Evolutionary conservation across 2,329 filamentous ascomycete genomes (phyloP).

Genomic region (Pseudogymnoascus sp.): DNA sequence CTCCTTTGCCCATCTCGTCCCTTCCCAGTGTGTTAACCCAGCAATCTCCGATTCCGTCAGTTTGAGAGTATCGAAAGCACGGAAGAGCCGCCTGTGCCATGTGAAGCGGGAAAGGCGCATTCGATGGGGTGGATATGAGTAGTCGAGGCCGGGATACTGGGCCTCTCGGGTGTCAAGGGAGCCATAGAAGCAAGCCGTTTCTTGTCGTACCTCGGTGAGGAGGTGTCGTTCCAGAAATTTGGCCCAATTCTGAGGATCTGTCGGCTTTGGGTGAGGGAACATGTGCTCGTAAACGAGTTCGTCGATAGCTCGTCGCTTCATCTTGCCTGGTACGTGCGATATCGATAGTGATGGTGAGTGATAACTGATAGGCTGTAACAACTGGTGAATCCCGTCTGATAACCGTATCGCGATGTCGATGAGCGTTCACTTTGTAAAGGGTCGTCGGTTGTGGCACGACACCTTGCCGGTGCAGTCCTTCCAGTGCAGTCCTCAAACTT

Average conservation of each 20-base stretch:
- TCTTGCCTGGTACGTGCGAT: constrained; percentile 31
- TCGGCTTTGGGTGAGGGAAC: constrained; percentile 60
- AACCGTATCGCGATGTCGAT: not conserved
- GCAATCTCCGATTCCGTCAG: constrained; percentile 66
- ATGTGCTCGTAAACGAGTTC: constrained; percentile 68
- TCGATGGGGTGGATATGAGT: constrained; percentile 64
- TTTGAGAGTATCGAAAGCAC: constrained; percentile 62
- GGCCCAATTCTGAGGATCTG: constrained; percentile 65
- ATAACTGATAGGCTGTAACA: not conserved
- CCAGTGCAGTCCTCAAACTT: not conserved
- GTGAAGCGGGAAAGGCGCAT: constrained; percentile 70
- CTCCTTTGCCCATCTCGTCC: constrained; percentile 75
- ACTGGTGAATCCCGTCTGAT: not conserved
- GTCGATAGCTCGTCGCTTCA: constrained; percentile 66
- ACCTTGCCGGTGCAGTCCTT: constrained; percentile 3
- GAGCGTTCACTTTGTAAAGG: not conserved
- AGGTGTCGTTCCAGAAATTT: constrained; percentile 63
- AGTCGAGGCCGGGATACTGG: constrained; percentile 76
- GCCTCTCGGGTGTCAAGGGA: constrained; percentile 73
- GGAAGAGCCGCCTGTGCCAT: constrained; percentile 70
- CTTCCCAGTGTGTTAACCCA: constrained; percentile 72
- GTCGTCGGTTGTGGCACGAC: not conserved
- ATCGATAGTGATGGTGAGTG: not conserved
- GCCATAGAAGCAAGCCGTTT: constrained; percentile 67
- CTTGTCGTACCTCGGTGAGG: constrained; percentile 67